A percentile compares a stretch with the other conserved stretches of the same genome.
These are phyloP conservation scores for Peterozyma xylosa DNA, from an alignment of 805 yeast species.

Conservation along the genomic window DNA sequence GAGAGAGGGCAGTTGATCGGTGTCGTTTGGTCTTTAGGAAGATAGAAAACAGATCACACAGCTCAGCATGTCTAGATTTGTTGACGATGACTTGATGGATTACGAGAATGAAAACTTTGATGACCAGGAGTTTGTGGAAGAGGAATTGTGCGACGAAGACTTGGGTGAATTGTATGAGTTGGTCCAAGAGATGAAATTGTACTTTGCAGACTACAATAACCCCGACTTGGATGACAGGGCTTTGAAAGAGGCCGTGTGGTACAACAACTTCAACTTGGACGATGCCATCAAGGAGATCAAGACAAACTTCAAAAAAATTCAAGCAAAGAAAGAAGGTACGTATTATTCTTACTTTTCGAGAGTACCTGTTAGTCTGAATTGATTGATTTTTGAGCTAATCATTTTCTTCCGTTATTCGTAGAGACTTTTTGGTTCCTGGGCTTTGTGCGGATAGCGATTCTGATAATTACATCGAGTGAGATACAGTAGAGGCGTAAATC, in stretches of 20 bases:
- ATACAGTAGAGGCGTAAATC: neutral
- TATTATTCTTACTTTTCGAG: neutral
- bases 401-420: neutral
- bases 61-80: neutral
- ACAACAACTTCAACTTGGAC: constrained; percentile 47
- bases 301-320: constrained; percentile 18
- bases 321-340: neutral
- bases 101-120: constrained; percentile 20
- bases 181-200: constrained; percentile 34
- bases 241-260: constrained; percentile 52
- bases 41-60: too few species aligned
- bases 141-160: constrained; percentile 33
- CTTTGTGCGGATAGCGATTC: neutral
- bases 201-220: constrained; percentile 31
- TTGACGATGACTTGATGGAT: constrained; percentile 20
- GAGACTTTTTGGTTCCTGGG: neutral
- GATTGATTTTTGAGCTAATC: neutral
- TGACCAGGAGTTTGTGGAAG: constrained; percentile 28
- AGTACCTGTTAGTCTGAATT: neutral
- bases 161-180: constrained; percentile 31
- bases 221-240: constrained; percentile 36
- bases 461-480: neutral
- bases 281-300: constrained; percentile 42
- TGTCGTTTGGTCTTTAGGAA: too few species aligned
- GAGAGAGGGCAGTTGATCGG: too few species aligned